phyloP scores from a whole-genome alignment of 2,329 filamentous ascomycete genomes.

The Calonectria honghensis region DNA sequence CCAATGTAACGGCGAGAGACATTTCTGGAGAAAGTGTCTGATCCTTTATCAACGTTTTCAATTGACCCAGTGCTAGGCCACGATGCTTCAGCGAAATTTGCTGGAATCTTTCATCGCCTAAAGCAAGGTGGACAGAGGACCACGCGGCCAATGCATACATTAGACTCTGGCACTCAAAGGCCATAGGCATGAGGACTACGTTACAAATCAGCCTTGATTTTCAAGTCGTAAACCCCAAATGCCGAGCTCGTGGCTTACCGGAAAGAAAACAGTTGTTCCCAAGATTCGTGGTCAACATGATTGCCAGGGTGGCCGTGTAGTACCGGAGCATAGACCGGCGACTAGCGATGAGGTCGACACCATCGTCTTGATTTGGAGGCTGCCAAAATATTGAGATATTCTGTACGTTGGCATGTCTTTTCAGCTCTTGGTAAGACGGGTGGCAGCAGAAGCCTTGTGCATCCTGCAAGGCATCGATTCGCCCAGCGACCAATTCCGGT shows the following conservation, averaged over 20 bases:
- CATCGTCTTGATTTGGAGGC: not conserved
- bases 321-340: slow-evolving; percentile 45
- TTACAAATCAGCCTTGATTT: not conserved
- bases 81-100: slow-evolving; percentile 44
- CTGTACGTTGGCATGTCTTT: slow-evolving; percentile 4
- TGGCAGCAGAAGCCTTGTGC: not conserved
- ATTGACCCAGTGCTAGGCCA: slow-evolving; percentile 39
- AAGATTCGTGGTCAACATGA: slow-evolving; percentile 42
- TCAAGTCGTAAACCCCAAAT: not conserved
- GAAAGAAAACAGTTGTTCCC: slow-evolving; percentile 50
- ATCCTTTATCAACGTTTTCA: slow-evolving; percentile 40
- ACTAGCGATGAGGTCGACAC: slow-evolving; percentile 36
- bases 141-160: slow-evolving; percentile 48
- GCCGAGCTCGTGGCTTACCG: slow-evolving; percentile 19
- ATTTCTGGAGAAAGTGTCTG: slow-evolving; percentile 42
- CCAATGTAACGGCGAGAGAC: slow-evolving; percentile 49
- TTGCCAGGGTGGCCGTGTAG: slow-evolving; percentile 42
- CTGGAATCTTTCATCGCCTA: slow-evolving; percentile 42
- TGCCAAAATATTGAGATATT: not conserved
- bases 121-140: slow-evolving; percentile 48
- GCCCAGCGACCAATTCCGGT: not conserved
- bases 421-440: slow-evolving; percentile 16
- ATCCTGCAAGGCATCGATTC: not conserved
- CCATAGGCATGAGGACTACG: slow-evolving; percentile 48
- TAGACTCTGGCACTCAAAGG: slow-evolving; percentile 47